phyloP scores from a whole-genome alignment of 176 grass and related monocot genomes.

The Ananas comosus region DNA sequence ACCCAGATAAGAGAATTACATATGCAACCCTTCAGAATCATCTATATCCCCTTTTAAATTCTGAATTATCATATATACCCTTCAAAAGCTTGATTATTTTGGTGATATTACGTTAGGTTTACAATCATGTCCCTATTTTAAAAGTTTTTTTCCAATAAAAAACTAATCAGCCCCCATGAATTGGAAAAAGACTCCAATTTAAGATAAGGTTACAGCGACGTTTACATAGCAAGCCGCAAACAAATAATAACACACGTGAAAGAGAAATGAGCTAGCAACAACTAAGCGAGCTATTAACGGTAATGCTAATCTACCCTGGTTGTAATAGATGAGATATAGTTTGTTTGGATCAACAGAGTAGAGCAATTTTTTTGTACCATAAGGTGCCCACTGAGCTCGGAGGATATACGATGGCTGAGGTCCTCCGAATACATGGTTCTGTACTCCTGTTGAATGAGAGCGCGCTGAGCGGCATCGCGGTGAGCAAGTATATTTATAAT shows the following conservation, averaged over 20 bases:
- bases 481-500: conserved; percentile 88
- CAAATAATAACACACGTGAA: not conserved
- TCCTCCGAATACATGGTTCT: conserved; percentile 84
- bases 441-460: conserved; percentile 94
- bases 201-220: no score
- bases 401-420: conserved; percentile 52
- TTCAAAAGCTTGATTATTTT: no score
- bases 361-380: conserved; percentile 38
- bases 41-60: no score
- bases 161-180: not conserved
- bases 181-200: no score
- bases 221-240: not conserved
- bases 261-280: not conserved
- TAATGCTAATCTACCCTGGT: not conserved
- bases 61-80: no score
- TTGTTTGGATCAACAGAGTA: not conserved
- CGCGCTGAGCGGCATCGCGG: conserved; percentile 67
- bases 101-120: no score
- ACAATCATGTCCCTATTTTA: no score
- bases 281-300: not conserved
- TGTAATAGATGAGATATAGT: not conserved
- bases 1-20: conserved; percentile 15
- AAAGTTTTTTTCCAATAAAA: not conserved
- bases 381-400: conserved; percentile 72
- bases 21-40: not conserved